Percentiles rank a stretch among this genome's conserved stretches.
These are phyloP conservation scores for Helotiales sp. DNA, from an alignment of 2,329 filamentous ascomycete genomes.

Conservation along the genomic window DNA sequence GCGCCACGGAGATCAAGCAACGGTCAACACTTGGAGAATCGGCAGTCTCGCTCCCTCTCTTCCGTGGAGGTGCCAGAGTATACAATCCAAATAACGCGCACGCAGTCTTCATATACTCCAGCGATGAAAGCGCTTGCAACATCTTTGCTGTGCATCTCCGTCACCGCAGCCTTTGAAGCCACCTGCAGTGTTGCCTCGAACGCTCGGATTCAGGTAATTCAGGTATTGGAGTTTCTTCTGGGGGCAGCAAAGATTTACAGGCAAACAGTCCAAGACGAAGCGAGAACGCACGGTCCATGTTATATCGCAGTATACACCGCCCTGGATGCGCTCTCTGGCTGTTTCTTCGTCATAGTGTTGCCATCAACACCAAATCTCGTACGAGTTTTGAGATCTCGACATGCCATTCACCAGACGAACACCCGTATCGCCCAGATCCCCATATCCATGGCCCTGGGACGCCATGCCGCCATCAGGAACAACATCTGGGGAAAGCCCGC, in stretches of 20 bases:
- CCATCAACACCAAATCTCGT: not conserved
- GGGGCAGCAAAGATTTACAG: too few relatives aligned
- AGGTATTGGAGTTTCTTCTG: too few relatives aligned
- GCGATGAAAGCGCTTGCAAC: not conserved
- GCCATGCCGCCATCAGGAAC: not conserved
- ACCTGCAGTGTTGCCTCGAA: too few relatives aligned
- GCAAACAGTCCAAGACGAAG: too few relatives aligned
- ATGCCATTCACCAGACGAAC: not conserved
- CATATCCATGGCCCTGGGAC: slow-evolving; percentile 1
- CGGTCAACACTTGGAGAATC: not conserved
- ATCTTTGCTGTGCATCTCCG: not conserved
- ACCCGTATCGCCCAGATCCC: not conserved
- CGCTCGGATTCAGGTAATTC: too few relatives aligned
- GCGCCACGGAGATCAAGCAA: too few relatives aligned
- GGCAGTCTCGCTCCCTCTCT: too few relatives aligned
- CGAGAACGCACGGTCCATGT: not conserved
- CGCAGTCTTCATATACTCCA: not conserved
- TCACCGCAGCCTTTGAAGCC: not conserved
- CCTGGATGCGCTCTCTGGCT: too few relatives aligned
- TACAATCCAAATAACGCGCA: not conserved
- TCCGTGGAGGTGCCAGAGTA: too few relatives aligned
- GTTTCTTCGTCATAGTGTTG: slow-evolving; percentile 3
- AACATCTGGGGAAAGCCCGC: not conserved
- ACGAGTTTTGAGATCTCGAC: slow-evolving; percentile 4
- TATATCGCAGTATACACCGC: too few relatives aligned